These are phyloP conservation scores for Paraphaeosphaeria sporulosa DNA, from an alignment of 2,329 filamentous ascomycete genomes.

Conservation along the genomic window DNA sequence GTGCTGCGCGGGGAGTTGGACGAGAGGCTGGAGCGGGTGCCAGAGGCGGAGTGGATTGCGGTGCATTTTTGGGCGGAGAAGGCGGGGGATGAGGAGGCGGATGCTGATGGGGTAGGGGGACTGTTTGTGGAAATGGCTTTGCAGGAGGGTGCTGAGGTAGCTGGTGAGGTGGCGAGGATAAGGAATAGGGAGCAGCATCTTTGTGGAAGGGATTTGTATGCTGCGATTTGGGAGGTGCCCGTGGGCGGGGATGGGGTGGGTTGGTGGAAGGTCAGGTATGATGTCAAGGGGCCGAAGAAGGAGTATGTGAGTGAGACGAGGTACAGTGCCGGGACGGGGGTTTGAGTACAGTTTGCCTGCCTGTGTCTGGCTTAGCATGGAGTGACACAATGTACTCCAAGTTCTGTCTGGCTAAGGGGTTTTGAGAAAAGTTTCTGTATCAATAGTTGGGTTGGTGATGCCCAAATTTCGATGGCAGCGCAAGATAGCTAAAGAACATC, in stretches of 20 bases:
- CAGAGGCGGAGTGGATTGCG: conserved; percentile 3
- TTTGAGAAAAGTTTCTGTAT: no score
- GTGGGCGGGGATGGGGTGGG: conserved; percentile 1
- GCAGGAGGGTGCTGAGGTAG: conserved; percentile 23
- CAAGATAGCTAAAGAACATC: no score
- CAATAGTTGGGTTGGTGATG: no score
- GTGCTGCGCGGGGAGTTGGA: conserved; percentile 59
- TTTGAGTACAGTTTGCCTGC: no score
- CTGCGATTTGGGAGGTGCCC: conserved; percentile 71
- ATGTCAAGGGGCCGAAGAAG: conserved; percentile 51
- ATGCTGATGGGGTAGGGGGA: conserved; percentile 62
- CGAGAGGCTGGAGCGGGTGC: neutral
- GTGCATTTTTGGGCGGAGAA: conserved; percentile 22
- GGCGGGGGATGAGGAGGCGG: conserved; percentile 15
- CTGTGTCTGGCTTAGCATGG: no score
- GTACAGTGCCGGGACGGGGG: conserved; percentile 27
- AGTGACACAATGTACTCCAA: no score
- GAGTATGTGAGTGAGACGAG: conserved; percentile 49
- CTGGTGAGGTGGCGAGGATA: conserved; percentile 21
- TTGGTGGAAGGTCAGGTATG: conserved; percentile 49
- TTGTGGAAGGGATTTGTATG: conserved; percentile 76
- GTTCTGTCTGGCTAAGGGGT: no score
- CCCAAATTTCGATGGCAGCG: no score
- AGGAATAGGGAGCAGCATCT: conserved; percentile 71
- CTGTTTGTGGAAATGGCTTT: conserved; percentile 76